Conservation (phyloP, 345 rosid species). For the Lumnitzera littorea region DNA sequence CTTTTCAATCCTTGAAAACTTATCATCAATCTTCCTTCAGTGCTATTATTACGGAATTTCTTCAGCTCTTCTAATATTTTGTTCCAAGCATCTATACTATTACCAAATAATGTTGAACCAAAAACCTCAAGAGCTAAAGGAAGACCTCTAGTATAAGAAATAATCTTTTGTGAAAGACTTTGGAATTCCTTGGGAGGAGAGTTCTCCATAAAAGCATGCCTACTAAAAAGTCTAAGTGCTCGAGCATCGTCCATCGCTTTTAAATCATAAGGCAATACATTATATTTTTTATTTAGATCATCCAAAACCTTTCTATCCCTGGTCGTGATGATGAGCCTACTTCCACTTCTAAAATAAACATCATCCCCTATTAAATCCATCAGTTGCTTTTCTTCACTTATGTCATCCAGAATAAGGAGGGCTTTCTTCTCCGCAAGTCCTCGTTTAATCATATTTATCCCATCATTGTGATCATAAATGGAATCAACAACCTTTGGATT, state of each 20-base stretch:
- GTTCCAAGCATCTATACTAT: too few relatives aligned
- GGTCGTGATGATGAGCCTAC: constrained; percentile 5
- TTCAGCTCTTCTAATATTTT: too few relatives aligned
- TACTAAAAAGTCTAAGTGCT: not conserved
- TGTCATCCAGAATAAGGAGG: constrained; percentile 2
- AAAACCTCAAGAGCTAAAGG: not conserved
- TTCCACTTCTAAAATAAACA: not conserved
- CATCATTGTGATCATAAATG: not conserved
- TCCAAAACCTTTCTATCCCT: not conserved
- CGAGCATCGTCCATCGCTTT: not conserved
- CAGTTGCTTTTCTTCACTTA: not conserved
- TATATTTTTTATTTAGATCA: too few relatives aligned
- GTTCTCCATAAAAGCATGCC: not conserved
- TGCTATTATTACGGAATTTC: too few relatives aligned
- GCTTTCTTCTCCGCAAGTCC: not conserved
- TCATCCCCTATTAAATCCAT: not conserved
- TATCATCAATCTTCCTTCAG: too few relatives aligned
- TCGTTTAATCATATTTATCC: not conserved
- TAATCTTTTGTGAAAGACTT: not conserved
- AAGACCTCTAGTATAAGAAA: not conserved
- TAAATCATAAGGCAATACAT: not conserved
- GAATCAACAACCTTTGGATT: fast-evolving
- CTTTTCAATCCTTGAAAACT: too few relatives aligned
- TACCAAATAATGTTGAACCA: too few relatives aligned
- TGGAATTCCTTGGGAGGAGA: not conserved